phyloP scores from a whole-genome alignment of 1,284 basidiomycete genomes.

The Apiotrichum akiyoshidainum region DNA sequence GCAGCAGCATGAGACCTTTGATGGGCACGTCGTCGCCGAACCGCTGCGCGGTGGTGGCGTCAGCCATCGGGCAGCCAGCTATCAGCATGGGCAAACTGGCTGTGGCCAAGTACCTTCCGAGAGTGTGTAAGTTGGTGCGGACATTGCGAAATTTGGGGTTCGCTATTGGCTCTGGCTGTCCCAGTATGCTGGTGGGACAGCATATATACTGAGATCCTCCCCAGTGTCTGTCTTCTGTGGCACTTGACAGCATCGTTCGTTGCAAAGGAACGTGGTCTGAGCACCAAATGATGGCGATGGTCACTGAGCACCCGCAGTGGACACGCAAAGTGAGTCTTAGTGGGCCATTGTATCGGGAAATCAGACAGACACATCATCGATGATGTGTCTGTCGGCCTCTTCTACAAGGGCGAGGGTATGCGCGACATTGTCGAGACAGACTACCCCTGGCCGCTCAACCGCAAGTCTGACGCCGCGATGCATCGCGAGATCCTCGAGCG shows the following conservation, averaged over 20 bases:
- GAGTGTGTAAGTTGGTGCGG: constrained; percentile 10
- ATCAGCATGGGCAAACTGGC: background rate
- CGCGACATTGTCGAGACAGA: constrained; percentile 26
- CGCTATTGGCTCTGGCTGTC: background rate
- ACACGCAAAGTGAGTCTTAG: too few species aligned
- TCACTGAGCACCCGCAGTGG: too few species aligned
- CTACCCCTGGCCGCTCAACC: constrained; percentile 20
- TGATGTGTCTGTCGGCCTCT: too few species aligned
- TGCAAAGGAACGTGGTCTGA: too few species aligned
- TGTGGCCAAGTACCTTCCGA: constrained; percentile 6
- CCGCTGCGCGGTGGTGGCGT: constrained; percentile 5
- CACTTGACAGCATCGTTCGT: too few species aligned
- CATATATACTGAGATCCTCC: too few species aligned
- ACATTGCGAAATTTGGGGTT: background rate
- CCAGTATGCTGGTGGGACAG: too few species aligned
- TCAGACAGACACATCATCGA: too few species aligned
- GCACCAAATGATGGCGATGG: too few species aligned
- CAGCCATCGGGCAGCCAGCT: constrained; percentile 9
- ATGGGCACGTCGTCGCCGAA: constrained; percentile 14
- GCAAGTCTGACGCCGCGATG: constrained; percentile 24
- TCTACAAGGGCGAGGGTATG: constrained; percentile 32
- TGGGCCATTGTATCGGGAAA: too few species aligned
- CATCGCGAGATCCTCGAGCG: constrained; percentile 41
- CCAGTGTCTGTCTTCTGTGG: too few species aligned
- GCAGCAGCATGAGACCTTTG: constrained; percentile 15